These are phyloP conservation scores for Schoenoplectus tabernaemontani DNA, from an alignment of 202 grass and related monocot genomes.

Conservation along the genomic window DNA sequence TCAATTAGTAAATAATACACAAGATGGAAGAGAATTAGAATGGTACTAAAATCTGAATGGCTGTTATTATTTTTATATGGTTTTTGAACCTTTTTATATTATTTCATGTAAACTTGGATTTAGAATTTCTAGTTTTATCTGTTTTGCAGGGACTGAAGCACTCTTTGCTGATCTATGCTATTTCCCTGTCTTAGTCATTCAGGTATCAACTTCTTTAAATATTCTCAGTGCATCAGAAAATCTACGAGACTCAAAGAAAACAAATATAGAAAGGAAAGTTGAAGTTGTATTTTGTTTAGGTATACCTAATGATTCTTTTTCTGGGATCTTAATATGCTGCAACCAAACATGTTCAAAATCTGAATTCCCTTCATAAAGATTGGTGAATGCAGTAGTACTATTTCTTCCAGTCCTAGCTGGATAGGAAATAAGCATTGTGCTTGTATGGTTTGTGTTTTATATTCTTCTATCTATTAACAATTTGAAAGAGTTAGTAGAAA, in stretches of 20 bases:
- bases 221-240: conserved; percentile 10
- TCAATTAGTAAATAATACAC: neutral
- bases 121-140: neutral
- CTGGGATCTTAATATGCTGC: neutral
- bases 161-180: conserved; percentile 89
- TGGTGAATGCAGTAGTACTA: neutral
- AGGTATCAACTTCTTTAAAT: conserved; percentile 32
- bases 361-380: neutral
- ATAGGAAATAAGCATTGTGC: neutral
- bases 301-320: neutral
- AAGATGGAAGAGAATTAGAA: neutral
- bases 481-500: neutral
- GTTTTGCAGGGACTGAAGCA: conserved; percentile 74
- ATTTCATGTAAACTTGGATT: neutral
- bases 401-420: neutral
- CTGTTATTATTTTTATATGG: neutral
- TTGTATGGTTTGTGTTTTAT: neutral
- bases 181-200: conserved; percentile 74
- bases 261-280: neutral
- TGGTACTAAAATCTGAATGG: neutral
- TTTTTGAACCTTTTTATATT: neutral
- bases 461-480: neutral
- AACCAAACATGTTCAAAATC: neutral
- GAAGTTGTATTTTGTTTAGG: neutral
- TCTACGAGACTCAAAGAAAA: neutral